Conservation (phyloP, 1,284 basidiomycete species). For the Tetrapyrgos nigripes region DNA sequence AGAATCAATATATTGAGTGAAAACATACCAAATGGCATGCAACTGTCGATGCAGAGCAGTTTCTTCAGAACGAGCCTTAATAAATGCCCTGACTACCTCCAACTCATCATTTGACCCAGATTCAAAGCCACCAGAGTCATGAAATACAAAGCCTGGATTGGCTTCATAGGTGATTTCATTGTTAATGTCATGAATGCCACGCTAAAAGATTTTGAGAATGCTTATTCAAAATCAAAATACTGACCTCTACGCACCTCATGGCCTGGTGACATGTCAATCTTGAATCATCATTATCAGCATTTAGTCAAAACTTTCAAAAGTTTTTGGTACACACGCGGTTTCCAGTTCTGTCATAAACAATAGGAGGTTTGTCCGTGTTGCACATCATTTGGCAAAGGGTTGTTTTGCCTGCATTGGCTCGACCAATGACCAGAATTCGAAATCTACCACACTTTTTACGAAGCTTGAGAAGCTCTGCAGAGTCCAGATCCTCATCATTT, state of each 20-base stretch:
- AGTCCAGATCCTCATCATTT: too few relatives aligned
- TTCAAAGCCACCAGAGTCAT: slow-evolving; percentile 37
- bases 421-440: slow-evolving; percentile 13
- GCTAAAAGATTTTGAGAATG: slow-evolving; percentile 17
- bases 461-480: too few relatives aligned
- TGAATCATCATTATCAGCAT: too few relatives aligned
- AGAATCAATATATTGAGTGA: too few relatives aligned
- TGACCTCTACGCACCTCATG: too few relatives aligned
- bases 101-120: slow-evolving; percentile 26
- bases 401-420: slow-evolving; percentile 13
- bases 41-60: slow-evolving; percentile 17
- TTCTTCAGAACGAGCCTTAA: slow-evolving; percentile 12
- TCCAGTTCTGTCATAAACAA: too few relatives aligned
- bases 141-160: slow-evolving; percentile 30
- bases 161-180: slow-evolving; percentile 19
- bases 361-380: too few relatives aligned
- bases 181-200: slow-evolving; percentile 26
- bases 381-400: slow-evolving; percentile 10
- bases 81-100: slow-evolving; percentile 24
- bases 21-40: slow-evolving; percentile 33
- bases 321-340: too few relatives aligned
- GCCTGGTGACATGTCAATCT: too few relatives aligned
- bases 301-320: too few relatives aligned
- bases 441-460: not conserved
- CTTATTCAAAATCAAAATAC: too few relatives aligned